phyloP scores from a whole-genome alignment of 805 yeast genomes.

The Metschnikowia borealis region DNA sequence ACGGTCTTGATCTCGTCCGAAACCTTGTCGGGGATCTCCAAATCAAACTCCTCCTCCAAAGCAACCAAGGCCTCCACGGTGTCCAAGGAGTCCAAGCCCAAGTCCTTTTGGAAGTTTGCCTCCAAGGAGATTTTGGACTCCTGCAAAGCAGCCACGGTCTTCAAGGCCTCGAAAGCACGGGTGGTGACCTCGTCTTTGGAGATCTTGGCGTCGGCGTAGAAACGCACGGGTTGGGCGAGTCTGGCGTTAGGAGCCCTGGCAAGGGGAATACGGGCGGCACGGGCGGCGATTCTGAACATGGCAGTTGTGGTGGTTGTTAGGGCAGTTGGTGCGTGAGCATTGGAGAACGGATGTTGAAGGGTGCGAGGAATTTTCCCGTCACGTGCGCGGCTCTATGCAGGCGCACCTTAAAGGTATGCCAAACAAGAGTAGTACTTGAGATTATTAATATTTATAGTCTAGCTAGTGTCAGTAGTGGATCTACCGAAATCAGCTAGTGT shows the following conservation, averaged over 20 bases:
- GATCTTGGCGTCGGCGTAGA: slow-evolving; percentile 63
- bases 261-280: slow-evolving; percentile 37
- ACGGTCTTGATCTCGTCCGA: slow-evolving; percentile 93
- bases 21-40: slow-evolving; percentile 82
- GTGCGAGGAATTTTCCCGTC: slow-evolving; percentile 2
- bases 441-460: too few species aligned
- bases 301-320: background rate
- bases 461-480: too few species aligned
- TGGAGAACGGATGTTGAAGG: background rate
- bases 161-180: slow-evolving; percentile 78
- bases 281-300: slow-evolving; percentile 57
- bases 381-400: background rate
- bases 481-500: too few species aligned
- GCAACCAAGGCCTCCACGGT: slow-evolving; percentile 95
- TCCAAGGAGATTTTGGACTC: slow-evolving; percentile 41
- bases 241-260: slow-evolving; percentile 25
- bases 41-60: slow-evolving; percentile 72
- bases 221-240: slow-evolving; percentile 32
- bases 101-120: slow-evolving; percentile 61
- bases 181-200: slow-evolving; percentile 75
- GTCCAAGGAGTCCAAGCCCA: slow-evolving; percentile 90
- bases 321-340: background rate
- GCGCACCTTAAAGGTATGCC: background rate
- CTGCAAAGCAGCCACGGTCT: slow-evolving; percentile 46
- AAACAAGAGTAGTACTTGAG: too few species aligned